phyloP scores from a whole-genome alignment of 2,329 filamentous ascomycete genomes.

The Talaromyces albobiverticillius region DNA sequence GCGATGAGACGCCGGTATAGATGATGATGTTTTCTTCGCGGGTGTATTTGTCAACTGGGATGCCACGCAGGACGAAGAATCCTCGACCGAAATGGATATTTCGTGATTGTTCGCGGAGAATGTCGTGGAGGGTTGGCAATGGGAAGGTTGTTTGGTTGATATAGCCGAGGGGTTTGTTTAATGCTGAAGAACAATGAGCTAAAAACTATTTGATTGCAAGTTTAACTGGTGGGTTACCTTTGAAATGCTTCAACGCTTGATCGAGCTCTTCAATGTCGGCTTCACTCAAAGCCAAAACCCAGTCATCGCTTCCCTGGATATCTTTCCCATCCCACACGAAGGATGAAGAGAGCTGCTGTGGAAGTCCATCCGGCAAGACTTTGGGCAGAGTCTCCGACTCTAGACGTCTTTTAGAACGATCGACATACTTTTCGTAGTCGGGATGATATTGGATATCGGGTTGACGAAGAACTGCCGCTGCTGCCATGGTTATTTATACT shows the following conservation, averaged over 20 bases:
- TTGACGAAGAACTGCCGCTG: constrained; percentile 15
- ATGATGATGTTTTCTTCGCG: constrained; percentile 40
- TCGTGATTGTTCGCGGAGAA: constrained; percentile 32
- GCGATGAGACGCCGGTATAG: constrained; percentile 43
- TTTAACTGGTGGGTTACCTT: constrained; percentile 27
- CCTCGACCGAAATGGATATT: constrained; percentile 43
- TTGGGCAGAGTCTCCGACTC: constrained; percentile 19
- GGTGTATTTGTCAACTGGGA: constrained; percentile 36
- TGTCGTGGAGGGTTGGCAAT: constrained; percentile 33
- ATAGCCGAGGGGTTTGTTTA: constrained; percentile 31
- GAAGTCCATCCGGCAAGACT: constrained; percentile 42
- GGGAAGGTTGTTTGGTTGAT: constrained; percentile 48
- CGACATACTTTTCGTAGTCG: constrained; percentile 25
- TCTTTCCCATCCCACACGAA: constrained; percentile 49
- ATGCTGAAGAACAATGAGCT: constrained; percentile 18
- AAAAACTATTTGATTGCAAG: not conserved
- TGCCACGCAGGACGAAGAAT: constrained; percentile 45
- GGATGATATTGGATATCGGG: constrained; percentile 32
- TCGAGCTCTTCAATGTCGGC: constrained; percentile 44
- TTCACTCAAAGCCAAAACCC: constrained; percentile 37
- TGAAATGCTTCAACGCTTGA: constrained; percentile 40
- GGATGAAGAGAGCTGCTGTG: constrained; percentile 37
- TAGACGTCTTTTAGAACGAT: constrained; percentile 21
- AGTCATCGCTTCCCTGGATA: constrained; percentile 37
- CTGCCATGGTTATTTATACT: not conserved